phyloP scores from a whole-genome alignment of 2,329 filamentous ascomycete genomes.

The Dothistroma pini region DNA sequence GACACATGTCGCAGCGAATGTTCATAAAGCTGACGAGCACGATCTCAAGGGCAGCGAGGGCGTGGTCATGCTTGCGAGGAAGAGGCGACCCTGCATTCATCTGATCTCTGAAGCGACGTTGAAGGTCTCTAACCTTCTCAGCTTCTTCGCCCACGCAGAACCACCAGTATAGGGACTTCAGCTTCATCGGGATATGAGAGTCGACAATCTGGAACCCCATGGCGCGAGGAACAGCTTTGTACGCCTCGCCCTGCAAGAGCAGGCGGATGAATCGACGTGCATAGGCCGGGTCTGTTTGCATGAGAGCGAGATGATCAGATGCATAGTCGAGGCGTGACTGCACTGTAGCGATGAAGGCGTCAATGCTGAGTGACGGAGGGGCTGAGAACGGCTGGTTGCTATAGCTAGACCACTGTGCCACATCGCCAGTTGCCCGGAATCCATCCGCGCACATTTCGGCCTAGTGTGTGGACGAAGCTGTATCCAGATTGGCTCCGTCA shows the following conservation, averaged over 20 bases:
- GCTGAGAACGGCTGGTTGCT: constrained; percentile 1
- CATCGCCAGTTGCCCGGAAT: neutral
- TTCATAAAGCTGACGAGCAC: neutral
- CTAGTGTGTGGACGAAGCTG: neutral
- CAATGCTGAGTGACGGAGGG: neutral
- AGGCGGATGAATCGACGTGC: neutral
- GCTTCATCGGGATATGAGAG: neutral
- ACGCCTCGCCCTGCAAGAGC: neutral
- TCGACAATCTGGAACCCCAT: neutral
- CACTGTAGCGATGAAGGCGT: neutral
- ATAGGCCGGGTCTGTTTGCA: neutral
- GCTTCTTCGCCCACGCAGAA: neutral
- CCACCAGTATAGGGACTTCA: constrained; percentile 1
- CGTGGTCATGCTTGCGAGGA: neutral
- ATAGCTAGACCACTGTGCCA: constrained; percentile 1
- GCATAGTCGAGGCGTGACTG: neutral
- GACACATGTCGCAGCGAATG: neutral
- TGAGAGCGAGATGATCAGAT: neutral
- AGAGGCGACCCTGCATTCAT: neutral
- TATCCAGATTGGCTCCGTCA: constrained; percentile 2
- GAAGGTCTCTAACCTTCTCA: neutral
- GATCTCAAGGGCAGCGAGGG: neutral
- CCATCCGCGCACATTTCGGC: constrained; percentile 1
- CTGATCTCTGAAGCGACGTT: neutral
- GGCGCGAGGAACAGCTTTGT: neutral